Evolutionary conservation across 768 basidiomycete genomes (phyloP).

Genomic region (Hypholoma sublateritium): DNA sequence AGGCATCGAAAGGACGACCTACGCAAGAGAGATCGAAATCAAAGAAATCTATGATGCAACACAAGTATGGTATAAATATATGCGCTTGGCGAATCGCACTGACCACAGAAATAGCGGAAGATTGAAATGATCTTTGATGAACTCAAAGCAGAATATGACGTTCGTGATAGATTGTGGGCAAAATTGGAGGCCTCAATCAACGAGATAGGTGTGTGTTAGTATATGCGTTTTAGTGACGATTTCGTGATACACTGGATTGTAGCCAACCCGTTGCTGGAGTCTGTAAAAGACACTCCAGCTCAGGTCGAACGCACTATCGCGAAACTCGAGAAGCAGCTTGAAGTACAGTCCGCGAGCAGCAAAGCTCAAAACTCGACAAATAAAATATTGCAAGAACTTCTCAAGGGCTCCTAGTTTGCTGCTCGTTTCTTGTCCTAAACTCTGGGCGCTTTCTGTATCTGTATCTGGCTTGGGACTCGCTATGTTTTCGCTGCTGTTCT

Average conservation of each 20-base stretch:
- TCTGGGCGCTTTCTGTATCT: neutral
- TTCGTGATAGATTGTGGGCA: conserved; percentile 51
- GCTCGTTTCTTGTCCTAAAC: neutral
- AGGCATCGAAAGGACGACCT: conserved; percentile 43
- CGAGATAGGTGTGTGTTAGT: conserved; percentile 41
- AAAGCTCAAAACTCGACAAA: conserved; percentile 5
- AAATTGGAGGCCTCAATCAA: conserved; percentile 44
- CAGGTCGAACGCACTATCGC: conserved; percentile 53
- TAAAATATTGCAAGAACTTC: conserved; percentile 15
- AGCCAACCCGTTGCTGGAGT: conserved; percentile 45
- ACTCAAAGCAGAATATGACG: conserved; percentile 47
- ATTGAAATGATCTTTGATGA: conserved; percentile 41
- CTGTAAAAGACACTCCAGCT: conserved; percentile 45
- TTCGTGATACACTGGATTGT: neutral
- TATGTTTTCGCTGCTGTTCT: too few relatives aligned
- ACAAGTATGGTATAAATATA: conserved; percentile 37
- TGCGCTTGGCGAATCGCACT: neutral
- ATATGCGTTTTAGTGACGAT: conserved; percentile 1
- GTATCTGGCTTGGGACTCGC: too few relatives aligned
- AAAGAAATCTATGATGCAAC: conserved; percentile 36
- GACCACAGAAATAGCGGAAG: conserved; percentile 33
- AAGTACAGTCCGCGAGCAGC: conserved; percentile 40
- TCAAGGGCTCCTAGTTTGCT: conserved; percentile 21
- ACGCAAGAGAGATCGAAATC: conserved; percentile 44
- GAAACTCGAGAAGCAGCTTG: conserved; percentile 48